Conservation (phyloP, 2,329 filamentous ascomycete genomes). For the Sphaerulina musiva region DNA sequence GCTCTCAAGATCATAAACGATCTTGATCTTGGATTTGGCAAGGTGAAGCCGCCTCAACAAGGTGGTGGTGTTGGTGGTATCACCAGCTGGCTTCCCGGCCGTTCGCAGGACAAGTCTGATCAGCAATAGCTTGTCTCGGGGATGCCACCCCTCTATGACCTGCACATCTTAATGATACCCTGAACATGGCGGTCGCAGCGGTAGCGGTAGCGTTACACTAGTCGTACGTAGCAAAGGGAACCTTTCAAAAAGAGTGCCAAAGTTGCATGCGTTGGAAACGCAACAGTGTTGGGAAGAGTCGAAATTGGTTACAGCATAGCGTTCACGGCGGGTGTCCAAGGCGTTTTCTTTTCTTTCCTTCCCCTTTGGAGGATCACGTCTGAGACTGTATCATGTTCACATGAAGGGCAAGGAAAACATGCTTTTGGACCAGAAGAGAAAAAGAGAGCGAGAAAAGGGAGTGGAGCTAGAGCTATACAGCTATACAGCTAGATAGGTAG, state of each 20-base stretch:
- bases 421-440: neutral
- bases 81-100: conserved; percentile 4
- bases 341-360: neutral
- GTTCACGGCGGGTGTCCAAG: neutral
- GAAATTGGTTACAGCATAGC: neutral
- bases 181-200: neutral
- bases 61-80: conserved; percentile 9
- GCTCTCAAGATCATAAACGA: conserved; percentile 94
- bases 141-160: neutral
- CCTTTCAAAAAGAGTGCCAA: neutral
- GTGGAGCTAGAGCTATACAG: too few relatives aligned
- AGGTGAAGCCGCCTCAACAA: conserved; percentile 45
- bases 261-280: neutral
- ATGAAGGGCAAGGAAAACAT: neutral
- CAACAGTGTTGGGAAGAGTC: neutral
- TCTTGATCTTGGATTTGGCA: conserved; percentile 87
- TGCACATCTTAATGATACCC: neutral
- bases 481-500: too few relatives aligned
- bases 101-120: neutral
- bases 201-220: neutral
- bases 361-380: neutral
- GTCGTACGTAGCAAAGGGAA: neutral
- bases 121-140: neutral
- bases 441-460: neutral
- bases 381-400: neutral